Evolutionary conservation across 2,329 filamentous ascomycete species (phyloP).

Genomic region (Fusarium incarnatum): DNA sequence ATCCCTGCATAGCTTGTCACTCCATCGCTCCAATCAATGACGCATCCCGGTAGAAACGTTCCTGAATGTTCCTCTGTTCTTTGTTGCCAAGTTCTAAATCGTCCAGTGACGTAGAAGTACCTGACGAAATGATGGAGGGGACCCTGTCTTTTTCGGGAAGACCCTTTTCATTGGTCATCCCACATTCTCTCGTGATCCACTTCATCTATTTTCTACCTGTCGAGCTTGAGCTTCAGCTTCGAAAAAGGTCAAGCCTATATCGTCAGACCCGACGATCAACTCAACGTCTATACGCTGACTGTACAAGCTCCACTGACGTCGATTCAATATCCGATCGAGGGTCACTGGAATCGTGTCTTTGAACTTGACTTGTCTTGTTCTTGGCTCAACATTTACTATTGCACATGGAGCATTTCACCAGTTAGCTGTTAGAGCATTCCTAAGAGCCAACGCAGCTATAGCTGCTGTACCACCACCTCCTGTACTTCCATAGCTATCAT

Average conservation of each 20-base stretch:
- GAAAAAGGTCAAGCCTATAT: slow-evolving; percentile 12
- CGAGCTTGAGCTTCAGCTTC: slow-evolving; percentile 19
- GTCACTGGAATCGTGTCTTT: not conserved
- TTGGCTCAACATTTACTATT: not conserved
- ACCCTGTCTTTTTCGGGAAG: slow-evolving; percentile 25
- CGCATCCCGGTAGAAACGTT: slow-evolving; percentile 18
- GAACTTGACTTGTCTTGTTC: not conserved
- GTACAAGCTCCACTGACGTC: slow-evolving; percentile 33
- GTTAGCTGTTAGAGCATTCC: slow-evolving; percentile 16
- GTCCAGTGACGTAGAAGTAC: slow-evolving; percentile 41
- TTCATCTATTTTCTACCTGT: slow-evolving; percentile 24
- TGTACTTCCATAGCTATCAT: not conserved
- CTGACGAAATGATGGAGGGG: slow-evolving; percentile 24
- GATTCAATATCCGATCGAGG: slow-evolving; percentile 7
- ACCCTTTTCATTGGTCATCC: slow-evolving; percentile 26
- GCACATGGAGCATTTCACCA: slow-evolving; percentile 29
- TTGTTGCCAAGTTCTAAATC: slow-evolving; percentile 34
- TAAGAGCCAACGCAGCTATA: slow-evolving; percentile 30
- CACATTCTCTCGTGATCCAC: slow-evolving; percentile 31
- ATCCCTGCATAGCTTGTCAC: not conserved
- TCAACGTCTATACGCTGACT: slow-evolving; percentile 17
- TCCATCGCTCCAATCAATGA: slow-evolving; percentile 16
- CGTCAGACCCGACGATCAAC: slow-evolving; percentile 24
- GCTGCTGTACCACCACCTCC: slow-evolving; percentile 17
- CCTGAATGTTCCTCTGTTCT: not conserved